A percentile compares a stretch with the other conserved stretches of the same genome.
phyloP scores from a whole-genome alignment of 345 rosid genomes.

The Eucalyptus lansdowneana region DNA sequence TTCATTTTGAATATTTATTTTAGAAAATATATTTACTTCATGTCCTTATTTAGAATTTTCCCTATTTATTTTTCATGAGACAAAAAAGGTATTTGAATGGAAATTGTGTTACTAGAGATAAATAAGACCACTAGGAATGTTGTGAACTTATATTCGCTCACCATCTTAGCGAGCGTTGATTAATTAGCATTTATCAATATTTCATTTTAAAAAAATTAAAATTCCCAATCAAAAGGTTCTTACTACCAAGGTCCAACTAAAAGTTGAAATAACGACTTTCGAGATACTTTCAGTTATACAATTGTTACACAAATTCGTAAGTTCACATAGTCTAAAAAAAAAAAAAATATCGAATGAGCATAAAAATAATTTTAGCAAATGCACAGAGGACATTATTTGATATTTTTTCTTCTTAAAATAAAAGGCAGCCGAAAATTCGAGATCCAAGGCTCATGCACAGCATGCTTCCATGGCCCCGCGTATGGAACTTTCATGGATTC shows the following conservation, averaged over 20 bases:
- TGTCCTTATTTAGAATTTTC: no score
- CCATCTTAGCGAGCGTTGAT: background rate
- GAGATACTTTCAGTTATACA: background rate
- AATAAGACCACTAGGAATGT: no score
- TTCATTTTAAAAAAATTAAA: background rate
- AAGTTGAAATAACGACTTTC: background rate
- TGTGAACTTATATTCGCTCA: no score
- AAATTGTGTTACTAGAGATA: no score
- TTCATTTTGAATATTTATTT: no score
- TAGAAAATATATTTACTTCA: no score
- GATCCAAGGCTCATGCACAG: background rate
- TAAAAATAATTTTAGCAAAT: background rate
- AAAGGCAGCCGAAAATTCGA: background rate
- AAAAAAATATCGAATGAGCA: background rate
- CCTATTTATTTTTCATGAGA: no score
- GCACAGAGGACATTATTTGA: background rate
- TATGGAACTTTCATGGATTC: background rate
- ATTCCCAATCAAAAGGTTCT: background rate
- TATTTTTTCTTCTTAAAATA: background rate
- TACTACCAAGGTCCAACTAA: background rate
- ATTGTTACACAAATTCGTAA: accelerated
- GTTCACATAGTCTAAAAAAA: background rate
- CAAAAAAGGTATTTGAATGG: accelerated
- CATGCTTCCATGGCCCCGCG: background rate
- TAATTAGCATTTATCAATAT: background rate